Base-by-base conservation (phyloP, 192 early-diverging fungal genomes). In the Rhizophagus prolifer region DNA sequence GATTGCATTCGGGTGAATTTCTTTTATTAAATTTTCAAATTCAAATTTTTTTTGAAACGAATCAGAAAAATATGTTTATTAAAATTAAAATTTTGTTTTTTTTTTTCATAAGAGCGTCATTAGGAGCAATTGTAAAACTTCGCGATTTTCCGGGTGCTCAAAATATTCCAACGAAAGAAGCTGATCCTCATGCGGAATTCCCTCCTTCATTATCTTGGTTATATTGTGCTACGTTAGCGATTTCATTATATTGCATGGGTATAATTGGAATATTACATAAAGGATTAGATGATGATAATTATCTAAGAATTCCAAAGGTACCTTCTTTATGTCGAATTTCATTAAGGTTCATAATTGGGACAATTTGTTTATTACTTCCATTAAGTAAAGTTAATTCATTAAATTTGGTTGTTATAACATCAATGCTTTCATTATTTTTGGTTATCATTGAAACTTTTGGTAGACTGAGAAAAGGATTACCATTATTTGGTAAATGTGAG, bases 241-340 rank as follows among this genome's bases (percentile, higher is more conserved):
- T 67, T 41, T 23, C 73, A 30, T 50, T 74, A n/a, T 79, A 58
- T 58, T 79, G 61, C 38, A 59, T 79, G 78, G 78, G 60, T 10
- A 30, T 30, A 14, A 75, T 79, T 47, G 78, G 73, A 28, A 28
- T 75, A n/a, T 60, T 72, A 60, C 78, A 79, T 58, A 72, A 79
- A 64, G 65, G 78, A 47, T 68, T 79, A 47, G 78, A 79, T 44
- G 9, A 34, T 25, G 73, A 50, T 41, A 30, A 66, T 79, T 66
- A 13, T 16, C 41, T 66, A 28, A 75, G 65, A 58, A 66, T 79
- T 69, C 59, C 63, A 50, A 79, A 79, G 78, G 78, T 79, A 38
- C 36, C 34, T 36, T 38, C 0, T 38, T 38, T 38, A 16, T 14
- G n/a, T 19, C 78, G 78, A 30, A 79, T 79, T 26, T 14, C 4